Base-by-base conservation (phyloP, 768 basidiomycete genomes). In the Russula griseocarnosa region DNA sequence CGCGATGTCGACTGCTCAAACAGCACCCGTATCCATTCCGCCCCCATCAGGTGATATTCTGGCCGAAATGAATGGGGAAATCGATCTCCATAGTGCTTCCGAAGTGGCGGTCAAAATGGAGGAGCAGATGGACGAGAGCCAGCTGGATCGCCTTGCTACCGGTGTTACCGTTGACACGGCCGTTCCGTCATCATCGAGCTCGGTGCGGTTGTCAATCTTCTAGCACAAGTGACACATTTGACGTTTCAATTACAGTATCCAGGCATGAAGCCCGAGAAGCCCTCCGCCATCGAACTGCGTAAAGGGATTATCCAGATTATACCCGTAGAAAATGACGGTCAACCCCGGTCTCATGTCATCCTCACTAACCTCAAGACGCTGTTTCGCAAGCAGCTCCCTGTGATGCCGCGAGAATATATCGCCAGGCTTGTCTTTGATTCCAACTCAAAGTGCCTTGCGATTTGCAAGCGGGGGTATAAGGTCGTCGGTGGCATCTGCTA, bases 331-430 rank as follows among this genome's bases (percentile, higher is more conserved):
- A 96, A 96, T 67, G 90, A 96, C 70, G 79, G 81, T 28, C 76
- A 85, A 51, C 85, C 89, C 3, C 84, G 86, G 34, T 92, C 92
- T 2, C 77, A 88, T 30, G 83, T 98, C 60, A 86, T 98, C 62
- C 83, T 98, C 58, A 93, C 94, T 4, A 92, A 93, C n/a, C 79
- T 98, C 62, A 98, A 98, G 76, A 94, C 92, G 10, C 85, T 98
- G 18, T 98, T 99, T 72, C 96, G 97, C 71, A 91, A 92, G 69
- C 97, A 99, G 74, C 77, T 99, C 2, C 97, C 97, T 8, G 98
- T 98, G 76, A 98, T 99, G 97, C 97, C 97, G 14, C 81, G 94
- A 71, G 97, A 98, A 73, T 99, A 99, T 72, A 98, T 99, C 69
- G 92, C 97, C 4, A 85, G 97, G 26, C 82, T 98, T 30, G 96